A percentile compares a stretch with the other conserved stretches of the same genome.
Conservation (phyloP, 345 rosid species). For the Hibiscus mutabilis region DNA sequence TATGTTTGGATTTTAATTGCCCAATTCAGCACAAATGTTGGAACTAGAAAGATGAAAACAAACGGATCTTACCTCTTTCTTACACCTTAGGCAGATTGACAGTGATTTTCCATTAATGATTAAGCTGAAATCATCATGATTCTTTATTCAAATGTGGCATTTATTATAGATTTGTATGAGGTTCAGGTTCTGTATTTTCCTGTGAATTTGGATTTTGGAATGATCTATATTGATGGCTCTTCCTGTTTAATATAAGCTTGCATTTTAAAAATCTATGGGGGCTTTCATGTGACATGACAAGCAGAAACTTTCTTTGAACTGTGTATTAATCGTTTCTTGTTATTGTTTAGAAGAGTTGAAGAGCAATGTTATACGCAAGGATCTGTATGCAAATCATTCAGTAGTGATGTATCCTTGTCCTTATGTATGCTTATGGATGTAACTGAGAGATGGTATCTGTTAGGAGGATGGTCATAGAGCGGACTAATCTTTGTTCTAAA, state of each 20-base stretch:
- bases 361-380: too few species aligned
- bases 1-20: slow-evolving; percentile 1
- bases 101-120: neutral
- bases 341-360: too few species aligned
- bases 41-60: neutral
- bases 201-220: neutral
- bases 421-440: too few species aligned
- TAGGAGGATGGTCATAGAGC: too few species aligned
- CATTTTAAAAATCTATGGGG: neutral
- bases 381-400: neutral
- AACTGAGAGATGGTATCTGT: too few species aligned
- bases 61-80: neutral
- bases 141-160: neutral
- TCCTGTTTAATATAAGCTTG: neutral
- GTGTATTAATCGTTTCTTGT: too few species aligned
- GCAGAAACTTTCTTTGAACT: neutral
- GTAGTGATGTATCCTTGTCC: too few species aligned
- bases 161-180: neutral
- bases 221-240: neutral
- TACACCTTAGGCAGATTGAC: neutral
- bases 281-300: neutral
- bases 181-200: neutral
- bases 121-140: neutral
- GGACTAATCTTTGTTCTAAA: too few species aligned
- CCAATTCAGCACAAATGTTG: neutral